Evolutionary conservation across 306 rosid genomes (phyloP), one percentile per base, ranked within the genome.

Genomic region (Canavalia ensiformis): DNA sequence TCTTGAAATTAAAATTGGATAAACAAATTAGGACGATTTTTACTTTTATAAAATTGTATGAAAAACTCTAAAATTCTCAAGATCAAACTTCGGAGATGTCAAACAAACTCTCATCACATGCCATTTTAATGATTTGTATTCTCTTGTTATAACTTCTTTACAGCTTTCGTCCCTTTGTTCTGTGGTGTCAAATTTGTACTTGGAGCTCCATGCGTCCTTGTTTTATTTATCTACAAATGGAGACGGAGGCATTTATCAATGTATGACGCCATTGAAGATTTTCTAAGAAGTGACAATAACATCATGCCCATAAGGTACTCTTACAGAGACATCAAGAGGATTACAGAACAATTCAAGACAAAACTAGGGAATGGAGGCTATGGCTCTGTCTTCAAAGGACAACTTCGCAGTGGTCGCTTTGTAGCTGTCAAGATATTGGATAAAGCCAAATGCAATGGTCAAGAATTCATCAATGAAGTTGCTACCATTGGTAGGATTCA

Each of bases 381-480:
- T 59, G 84, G 84, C 4, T 57, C 55, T 25, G 84, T 80, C 6
- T 80, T 58, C 41, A 49, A 35, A 31, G 85, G 85, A 7, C 13
- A 74, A 30, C 76, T 81, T 11, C 85, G 81, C 4, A 74, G 85
- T 46, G 81, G 76, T 0, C 81, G 68, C 51, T 3, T 62, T 3
- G 79, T 59, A 7, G 81, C 81, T 7, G 68, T 82, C 8, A 82
- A 82, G 70, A 3, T 82, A 9, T 71, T 83, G 62, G 58, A 58
- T 29, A 59, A 80, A 29, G 37, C 78, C 78, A 80, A 70, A 28
- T 9, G 50, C 28, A 80, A 12, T 37, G 84, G 84, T 4, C 72
- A 76, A 1, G 86, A 82, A 0, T 82, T 82, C 78, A 51, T 76
- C 34, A 76, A 35, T 31, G 85, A 81, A 66, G 80, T 81, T 46